Base-by-base conservation (phyloP, 345 rosid species). In the Eucalyptus globulus region DNA sequence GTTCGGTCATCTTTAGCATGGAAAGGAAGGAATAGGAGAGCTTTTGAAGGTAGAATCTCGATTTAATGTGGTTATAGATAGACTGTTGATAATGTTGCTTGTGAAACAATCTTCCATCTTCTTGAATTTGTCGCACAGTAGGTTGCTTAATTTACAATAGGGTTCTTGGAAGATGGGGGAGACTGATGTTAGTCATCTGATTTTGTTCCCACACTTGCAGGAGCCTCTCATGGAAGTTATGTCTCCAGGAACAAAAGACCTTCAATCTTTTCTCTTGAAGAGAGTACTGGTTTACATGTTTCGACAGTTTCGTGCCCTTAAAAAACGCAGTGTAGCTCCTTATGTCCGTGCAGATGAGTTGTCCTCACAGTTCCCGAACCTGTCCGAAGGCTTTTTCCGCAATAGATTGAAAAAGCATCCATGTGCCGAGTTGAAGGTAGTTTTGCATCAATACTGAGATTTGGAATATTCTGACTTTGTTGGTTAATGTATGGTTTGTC, bases 191-290 rank as follows among this genome's bases (percentile, higher is more conserved):
- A 40, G 85, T 37, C 47, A 76, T 76, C 85, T 26, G 40, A 86
- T 31, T 27, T 49, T 81, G 86, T 86, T 51, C 69, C 91, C 43
- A 87, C 87, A 90, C 88, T 91, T 91, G 90, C 93, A 98, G 99
- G 99, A 96, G 92, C 99, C 99, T 86, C 96, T 96, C 72, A 94
- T 95, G 97, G 99, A 97, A 94, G 99, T 97, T 56, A 95, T 96
- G 91, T 91, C 99, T 88, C 99, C 98, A 88, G 95, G 92, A 89
- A 94, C 97, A 51, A 98, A 98, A 94, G 95, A 93, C 92, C 95
- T 95, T 90, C 98, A 95, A 92, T 89, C 94, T 65, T 97, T 95
- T 92, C 91, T 93, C 90, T 90, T 94, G 94, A 96, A 97, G 89
- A 93, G 96, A 93, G 91, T 96, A 93, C 91, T 95, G 93, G 95